Evolutionary conservation across 495 filamentous ascomycete species (phyloP).

Genomic region (Hapsidospora chrysogenum): DNA sequence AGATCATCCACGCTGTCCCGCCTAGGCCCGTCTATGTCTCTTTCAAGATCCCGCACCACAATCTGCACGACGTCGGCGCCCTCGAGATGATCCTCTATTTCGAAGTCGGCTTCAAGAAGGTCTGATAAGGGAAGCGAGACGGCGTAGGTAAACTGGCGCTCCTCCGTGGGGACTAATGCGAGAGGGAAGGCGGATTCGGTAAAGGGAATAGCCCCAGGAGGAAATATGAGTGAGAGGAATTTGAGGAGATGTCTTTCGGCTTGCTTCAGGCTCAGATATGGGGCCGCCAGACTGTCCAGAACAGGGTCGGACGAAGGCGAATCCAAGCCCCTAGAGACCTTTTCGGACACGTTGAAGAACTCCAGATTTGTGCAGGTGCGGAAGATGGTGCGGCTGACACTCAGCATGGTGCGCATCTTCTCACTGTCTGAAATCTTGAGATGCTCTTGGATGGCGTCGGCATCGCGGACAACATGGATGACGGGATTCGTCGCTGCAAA

Average conservation of each 20-base stretch:
- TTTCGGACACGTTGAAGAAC: slow-evolving; percentile 50
- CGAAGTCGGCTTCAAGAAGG: slow-evolving; percentile 27
- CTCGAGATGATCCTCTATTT: slow-evolving; percentile 42
- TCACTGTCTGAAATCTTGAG: slow-evolving; percentile 35
- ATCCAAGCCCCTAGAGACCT: slow-evolving; percentile 4
- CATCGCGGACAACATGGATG: slow-evolving; percentile 47
- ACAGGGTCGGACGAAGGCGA: slow-evolving; percentile 7
- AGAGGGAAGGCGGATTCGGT: slow-evolving; percentile 52
- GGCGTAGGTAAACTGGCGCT: slow-evolving; percentile 46
- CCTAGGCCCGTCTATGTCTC: slow-evolving; percentile 27
- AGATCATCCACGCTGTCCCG: slow-evolving; percentile 11
- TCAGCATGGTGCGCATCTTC: slow-evolving; percentile 29
- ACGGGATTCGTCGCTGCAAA: slow-evolving; percentile 45
- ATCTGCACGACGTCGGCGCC: slow-evolving; percentile 56
- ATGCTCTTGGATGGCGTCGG: slow-evolving; percentile 40
- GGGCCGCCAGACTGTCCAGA: slow-evolving; percentile 19
- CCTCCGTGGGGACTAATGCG: slow-evolving; percentile 40
- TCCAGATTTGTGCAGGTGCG: slow-evolving; percentile 53
- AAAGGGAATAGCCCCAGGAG: slow-evolving; percentile 31
- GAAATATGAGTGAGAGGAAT: slow-evolving; percentile 45
- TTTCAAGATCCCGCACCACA: slow-evolving; percentile 35
- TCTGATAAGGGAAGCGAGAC: slow-evolving; percentile 42
- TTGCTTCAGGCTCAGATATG: slow-evolving; percentile 53
- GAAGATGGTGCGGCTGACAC: slow-evolving; percentile 30
- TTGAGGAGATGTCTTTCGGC: slow-evolving; percentile 56